Evolutionary conservation across 139 green algal genomes (phyloP), one percentile per base, ranked within the genome.

Genomic region (Coelastrella sp.): DNA sequence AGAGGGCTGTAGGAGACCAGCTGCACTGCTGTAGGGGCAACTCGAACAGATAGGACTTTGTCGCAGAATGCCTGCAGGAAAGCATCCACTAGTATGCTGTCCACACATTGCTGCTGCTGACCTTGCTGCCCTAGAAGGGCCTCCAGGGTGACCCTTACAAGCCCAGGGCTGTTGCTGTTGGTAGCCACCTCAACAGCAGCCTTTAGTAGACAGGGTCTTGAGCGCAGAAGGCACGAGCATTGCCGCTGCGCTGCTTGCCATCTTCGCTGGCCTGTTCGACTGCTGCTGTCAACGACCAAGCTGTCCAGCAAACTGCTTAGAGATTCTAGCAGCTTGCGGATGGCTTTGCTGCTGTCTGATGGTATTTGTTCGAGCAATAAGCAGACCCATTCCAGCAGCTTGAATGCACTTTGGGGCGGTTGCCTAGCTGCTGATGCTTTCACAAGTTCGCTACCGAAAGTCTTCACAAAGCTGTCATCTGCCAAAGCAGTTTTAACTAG

Each of bases 291-390:
- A 38, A 30, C 9, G 38, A 68, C 27, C 17, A 88, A 69, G 40
- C 38, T 35, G 15, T 81, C 72, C 64, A 83, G 34, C 23, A 90
- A 32, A 0, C 4, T 17, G 25, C 88, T 90, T 85, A 92, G 88
- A 43, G 88, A 86, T 48, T 96, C 91, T 13, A 94, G 37, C 73
- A 96, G 88, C 87, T 95, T 96, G 1, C 74, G n/a, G 3, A 92
- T 83, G 0, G 93, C 94, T 84, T 96, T 97, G 37, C 89, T 88
- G 15, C 85, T 89, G 7, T 57, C 81, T 17, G 91, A 79, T 7
- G 75, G 75, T 74, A 97, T 89, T 13, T 71, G 38, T 2, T 78
- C 57, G 37, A 96, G 78, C n/a, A 93, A 62, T 25, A 85, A 23
- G 8, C 60, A 75, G 38, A 9, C 90, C 92, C 94, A 95, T 27